A percentile compares a stretch with the other conserved stretches of the same genome.
Conservation (phyloP, 2,329 filamentous ascomycete species). For the Neonectria magnoliae region DNA sequence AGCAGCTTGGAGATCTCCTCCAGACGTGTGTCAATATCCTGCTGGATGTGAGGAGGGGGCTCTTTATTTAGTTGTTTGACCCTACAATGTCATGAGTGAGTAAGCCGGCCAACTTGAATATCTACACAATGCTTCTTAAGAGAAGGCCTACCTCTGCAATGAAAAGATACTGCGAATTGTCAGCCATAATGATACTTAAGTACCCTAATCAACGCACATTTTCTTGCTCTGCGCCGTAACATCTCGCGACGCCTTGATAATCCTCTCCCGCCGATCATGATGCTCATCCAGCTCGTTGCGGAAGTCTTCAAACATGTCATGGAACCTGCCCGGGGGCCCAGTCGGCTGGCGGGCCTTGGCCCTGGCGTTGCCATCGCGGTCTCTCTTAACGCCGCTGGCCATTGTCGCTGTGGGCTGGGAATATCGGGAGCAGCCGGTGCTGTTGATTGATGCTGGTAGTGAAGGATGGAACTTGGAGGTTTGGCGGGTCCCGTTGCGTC, state of each 20-base stretch:
- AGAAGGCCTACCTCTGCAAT: conserved; percentile 49
- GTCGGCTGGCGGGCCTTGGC: conserved; percentile 50
- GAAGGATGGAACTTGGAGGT: conserved; percentile 28
- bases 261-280: conserved; percentile 88
- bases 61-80: conserved; percentile 70
- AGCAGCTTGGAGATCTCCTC: conserved; percentile 78
- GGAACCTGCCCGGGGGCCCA: conserved; percentile 58
- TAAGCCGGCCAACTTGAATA: background rate
- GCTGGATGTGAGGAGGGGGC: conserved; percentile 74
- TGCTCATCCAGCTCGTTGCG: conserved; percentile 91
- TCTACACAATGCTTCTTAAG: background rate
- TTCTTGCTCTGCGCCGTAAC: conserved; percentile 97
- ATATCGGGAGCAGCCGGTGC: background rate
- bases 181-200: background rate
- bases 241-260: conserved; percentile 91
- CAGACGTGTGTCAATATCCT: conserved; percentile 76
- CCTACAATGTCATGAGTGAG: conserved; percentile 53
- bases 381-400: conserved; percentile 62
- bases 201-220: conserved; percentile 68
- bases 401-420: conserved; percentile 25
- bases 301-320: conserved; percentile 85
- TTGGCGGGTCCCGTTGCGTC: conserved; percentile 12
- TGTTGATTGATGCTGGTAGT: conserved; percentile 33
- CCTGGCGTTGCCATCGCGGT: conserved; percentile 60
- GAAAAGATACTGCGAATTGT: conserved; percentile 49